These are phyloP conservation scores for Trypanosoma scelopori DNA, from an alignment of 208 protist species.

Conservation along the genomic window DNA sequence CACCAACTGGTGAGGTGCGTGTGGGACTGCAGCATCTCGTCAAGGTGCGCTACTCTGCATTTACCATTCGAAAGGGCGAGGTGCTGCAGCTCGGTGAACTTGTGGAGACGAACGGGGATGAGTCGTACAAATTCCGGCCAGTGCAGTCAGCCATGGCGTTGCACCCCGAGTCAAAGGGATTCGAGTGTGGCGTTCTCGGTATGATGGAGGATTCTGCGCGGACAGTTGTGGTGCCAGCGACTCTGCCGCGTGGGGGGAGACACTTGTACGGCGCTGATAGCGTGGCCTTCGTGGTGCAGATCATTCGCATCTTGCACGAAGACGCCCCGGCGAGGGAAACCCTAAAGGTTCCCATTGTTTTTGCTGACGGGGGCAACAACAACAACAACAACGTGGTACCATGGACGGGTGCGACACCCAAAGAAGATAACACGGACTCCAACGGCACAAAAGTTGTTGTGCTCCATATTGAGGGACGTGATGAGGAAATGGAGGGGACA, in stretches of 20 bases:
- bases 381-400: not conserved
- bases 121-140: conserved; percentile 51
- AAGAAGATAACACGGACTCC: not conserved
- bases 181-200: conserved; percentile 60
- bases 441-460: conserved; percentile 25
- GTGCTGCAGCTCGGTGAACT: conserved; percentile 17
- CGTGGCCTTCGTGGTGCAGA: conserved; percentile 55
- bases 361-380: conserved; percentile 7
- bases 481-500: not conserved
- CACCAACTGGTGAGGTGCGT: conserved; percentile 32
- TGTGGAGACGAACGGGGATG: conserved; percentile 19
- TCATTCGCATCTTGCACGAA: conserved; percentile 37
- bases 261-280: conserved; percentile 29
- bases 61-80: conserved; percentile 28
- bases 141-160: conserved; percentile 40
- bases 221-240: conserved; percentile 43
- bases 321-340: not conserved
- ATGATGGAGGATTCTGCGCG: conserved; percentile 56
- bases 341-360: conserved; percentile 23
- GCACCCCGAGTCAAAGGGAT: conserved; percentile 39
- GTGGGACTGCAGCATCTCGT: conserved; percentile 34
- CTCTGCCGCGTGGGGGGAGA: conserved; percentile 27
- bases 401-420: not conserved
- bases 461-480: conserved; percentile 14
- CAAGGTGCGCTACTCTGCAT: conserved; percentile 43